Conservation (phyloP, 768 basidiomycete genomes). For the Suillus americanus region DNA sequence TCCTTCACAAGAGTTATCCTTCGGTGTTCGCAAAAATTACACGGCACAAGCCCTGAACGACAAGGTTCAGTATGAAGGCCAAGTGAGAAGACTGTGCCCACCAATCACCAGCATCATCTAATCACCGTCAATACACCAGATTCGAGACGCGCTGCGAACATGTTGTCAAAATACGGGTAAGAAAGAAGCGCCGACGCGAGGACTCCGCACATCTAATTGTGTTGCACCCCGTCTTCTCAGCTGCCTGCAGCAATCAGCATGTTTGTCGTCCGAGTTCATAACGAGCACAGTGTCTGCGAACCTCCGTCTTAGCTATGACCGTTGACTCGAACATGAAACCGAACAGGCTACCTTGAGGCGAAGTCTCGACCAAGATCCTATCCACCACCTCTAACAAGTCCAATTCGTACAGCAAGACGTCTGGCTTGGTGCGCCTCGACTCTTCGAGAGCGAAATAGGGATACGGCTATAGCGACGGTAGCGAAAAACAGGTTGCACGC, state of each 20-base stretch:
- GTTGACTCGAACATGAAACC: neutral
- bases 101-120: neutral
- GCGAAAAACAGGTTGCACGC: constrained; percentile 80
- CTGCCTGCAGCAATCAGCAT: neutral
- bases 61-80: neutral
- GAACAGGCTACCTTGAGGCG: neutral
- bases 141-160: neutral
- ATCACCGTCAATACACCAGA: neutral
- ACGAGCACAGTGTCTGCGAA: neutral
- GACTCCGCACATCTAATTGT: neutral
- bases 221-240: neutral
- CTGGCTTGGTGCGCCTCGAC: constrained; percentile 75
- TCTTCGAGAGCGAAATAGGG: constrained; percentile 67
- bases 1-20: neutral
- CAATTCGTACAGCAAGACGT: constrained; percentile 84
- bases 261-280: neutral
- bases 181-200: neutral
- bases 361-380: neutral
- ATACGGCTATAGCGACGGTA: constrained; percentile 58
- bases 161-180: neutral
- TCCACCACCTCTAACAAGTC: constrained; percentile 47
- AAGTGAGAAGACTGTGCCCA: neutral
- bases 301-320: neutral
- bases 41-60: neutral
- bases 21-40: neutral